Evolutionary conservation across 768 basidiomycete species (phyloP).

Genomic region (Cantharellus anzutake): DNA sequence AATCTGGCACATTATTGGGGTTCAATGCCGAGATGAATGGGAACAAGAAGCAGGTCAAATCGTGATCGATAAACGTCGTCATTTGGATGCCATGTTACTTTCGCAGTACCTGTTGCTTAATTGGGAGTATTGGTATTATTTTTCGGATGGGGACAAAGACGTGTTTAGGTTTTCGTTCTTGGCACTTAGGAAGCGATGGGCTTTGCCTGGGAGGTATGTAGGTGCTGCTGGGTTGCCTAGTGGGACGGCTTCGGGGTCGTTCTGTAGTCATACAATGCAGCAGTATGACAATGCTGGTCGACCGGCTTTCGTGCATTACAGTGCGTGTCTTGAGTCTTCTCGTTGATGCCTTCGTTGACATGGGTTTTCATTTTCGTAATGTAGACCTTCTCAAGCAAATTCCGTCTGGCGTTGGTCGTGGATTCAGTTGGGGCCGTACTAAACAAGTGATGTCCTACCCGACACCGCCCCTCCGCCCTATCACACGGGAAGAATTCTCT

Average conservation of each 20-base stretch:
- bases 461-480: not conserved
- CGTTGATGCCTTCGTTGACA: too few species aligned
- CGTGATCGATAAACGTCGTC: conserved; percentile 22
- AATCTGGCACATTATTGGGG: conserved; percentile 23
- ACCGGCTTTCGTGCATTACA: conserved; percentile 21
- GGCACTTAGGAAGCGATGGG: conserved; percentile 25
- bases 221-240: conserved; percentile 20
- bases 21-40: conserved; percentile 25
- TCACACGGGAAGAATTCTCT: not conserved
- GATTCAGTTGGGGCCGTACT: conserved; percentile 13
- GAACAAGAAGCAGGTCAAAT: conserved; percentile 27
- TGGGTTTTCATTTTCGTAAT: too few species aligned
- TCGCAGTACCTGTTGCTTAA: conserved; percentile 15
- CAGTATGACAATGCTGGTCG: conserved; percentile 19
- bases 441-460: conserved; percentile 7
- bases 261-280: conserved; percentile 17
- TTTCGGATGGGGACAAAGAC: conserved; percentile 25
- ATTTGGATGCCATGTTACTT: conserved; percentile 19
- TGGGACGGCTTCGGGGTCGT: conserved; percentile 10
- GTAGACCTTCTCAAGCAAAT: conserved; percentile 19
- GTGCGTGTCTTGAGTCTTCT: conserved; percentile 3
- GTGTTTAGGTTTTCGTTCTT: conserved; percentile 20
- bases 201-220: conserved; percentile 23
- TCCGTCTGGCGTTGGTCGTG: conserved; percentile 12
- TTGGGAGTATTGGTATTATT: conserved; percentile 21